Percentiles rank a stretch among this genome's conserved stretches.
These are phyloP conservation scores for Penicillium sp. DNA, from an alignment of 2,329 filamentous ascomycete species.

Conservation along the genomic window DNA sequence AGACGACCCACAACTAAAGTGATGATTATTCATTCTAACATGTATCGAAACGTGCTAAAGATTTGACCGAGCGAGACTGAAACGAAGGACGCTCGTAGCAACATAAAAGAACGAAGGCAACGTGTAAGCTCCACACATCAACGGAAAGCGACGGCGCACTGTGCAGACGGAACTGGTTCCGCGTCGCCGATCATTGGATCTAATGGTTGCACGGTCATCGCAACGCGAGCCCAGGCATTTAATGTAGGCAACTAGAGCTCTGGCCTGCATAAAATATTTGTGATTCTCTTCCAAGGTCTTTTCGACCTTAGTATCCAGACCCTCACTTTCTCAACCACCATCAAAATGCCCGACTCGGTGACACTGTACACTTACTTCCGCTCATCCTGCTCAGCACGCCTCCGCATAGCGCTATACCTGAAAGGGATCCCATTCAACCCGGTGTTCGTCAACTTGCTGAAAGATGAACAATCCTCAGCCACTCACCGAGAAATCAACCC, in stretches of 20 bases:
- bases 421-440: conserved; percentile 53
- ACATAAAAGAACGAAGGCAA: background rate
- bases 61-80: too few species aligned
- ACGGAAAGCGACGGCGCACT: conserved; percentile 6
- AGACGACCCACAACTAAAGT: too few species aligned
- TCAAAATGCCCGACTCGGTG: conserved; percentile 24
- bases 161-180: conserved; percentile 4
- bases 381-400: conserved; percentile 61
- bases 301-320: conserved; percentile 1
- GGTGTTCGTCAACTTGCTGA: conserved; percentile 54
- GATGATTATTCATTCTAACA: background rate
- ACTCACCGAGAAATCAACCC: conserved; percentile 54
- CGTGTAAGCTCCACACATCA: background rate
- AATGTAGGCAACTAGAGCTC: background rate
- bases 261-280: background rate
- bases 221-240: background rate
- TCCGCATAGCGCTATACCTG: conserved; percentile 59
- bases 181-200: background rate
- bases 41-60: background rate
- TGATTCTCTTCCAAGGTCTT: background rate
- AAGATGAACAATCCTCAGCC: conserved; percentile 50
- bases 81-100: background rate
- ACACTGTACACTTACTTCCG: conserved; percentile 60
- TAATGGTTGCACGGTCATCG: background rate
- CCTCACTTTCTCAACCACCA: background rate